A percentile compares a stretch with the other conserved stretches of the same genome.
Evolutionary conservation across 768 basidiomycete genomes (phyloP).

Genomic region (Psilocybe sp.): DNA sequence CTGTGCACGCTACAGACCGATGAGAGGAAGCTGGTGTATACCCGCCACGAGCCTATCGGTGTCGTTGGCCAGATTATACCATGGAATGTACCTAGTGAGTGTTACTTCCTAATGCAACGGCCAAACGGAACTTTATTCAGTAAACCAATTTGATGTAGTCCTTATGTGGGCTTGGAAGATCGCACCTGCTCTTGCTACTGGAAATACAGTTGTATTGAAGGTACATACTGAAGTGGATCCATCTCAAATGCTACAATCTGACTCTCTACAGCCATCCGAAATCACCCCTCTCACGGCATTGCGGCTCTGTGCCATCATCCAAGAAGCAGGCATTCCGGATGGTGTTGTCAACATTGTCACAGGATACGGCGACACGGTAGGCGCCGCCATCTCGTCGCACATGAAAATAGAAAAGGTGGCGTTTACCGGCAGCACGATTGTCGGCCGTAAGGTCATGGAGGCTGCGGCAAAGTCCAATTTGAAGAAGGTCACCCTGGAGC

Average conservation of each 20-base stretch:
- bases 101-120: neutral
- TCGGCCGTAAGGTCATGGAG: conserved; percentile 69
- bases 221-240: conserved; percentile 1
- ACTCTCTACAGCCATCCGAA: conserved; percentile 51
- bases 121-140: neutral
- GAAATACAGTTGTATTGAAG: conserved; percentile 72
- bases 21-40: conserved; percentile 60
- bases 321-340: conserved; percentile 72
- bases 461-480: conserved; percentile 71
- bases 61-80: conserved; percentile 58
- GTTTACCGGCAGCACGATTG: conserved; percentile 75
- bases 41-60: conserved; percentile 64
- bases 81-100: conserved; percentile 47
- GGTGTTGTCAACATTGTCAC: conserved; percentile 73
- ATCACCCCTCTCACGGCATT: conserved; percentile 70
- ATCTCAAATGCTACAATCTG: neutral
- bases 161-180: conserved; percentile 66
- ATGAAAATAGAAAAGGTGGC: conserved; percentile 66
- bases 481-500: conserved; percentile 72
- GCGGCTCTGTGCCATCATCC: conserved; percentile 44
- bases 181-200: conserved; percentile 73
- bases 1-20: conserved; percentile 34
- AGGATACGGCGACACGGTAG: conserved; percentile 60
- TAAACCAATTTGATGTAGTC: conserved; percentile 8
- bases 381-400: conserved; percentile 66